Base-by-base conservation (phyloP, 1,284 basidiomycete species). In the Inonotus obliquus region DNA sequence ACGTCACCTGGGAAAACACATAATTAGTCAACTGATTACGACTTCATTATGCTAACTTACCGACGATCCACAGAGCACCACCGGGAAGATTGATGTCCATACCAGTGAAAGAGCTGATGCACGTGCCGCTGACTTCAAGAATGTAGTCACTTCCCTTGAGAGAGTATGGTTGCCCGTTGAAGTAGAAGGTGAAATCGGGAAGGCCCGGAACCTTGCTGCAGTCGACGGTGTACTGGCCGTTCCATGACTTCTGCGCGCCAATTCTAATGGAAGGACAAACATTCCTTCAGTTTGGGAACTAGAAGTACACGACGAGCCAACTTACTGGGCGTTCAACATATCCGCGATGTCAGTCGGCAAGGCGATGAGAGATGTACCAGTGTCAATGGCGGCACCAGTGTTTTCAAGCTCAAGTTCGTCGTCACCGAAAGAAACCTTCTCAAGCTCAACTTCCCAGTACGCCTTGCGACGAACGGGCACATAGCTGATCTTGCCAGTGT, bases 361-460 rank as follows among this genome's bases (percentile, higher is more conserved):
- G 56, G 88, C 94, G 67, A 97, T 96, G 64, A 96, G 80, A 13
- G 92, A 94, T 57, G 94, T 96, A 61, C 94, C 95, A 35, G 96
- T 98, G 74, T 98, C 96, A 68, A 98, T 98, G 56, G 95, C 96
- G 68, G 96, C 96, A 57, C 96, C 94, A 59, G 94, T 94, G 77
- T 86, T 89, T 68, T 95, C 91, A 17, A 96, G 82, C 68, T 95
- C 91, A 47, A 96, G 82, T 54, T 80, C 82, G 57, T 96, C 96
- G 56, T 89, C 82, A 61, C 94, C 96, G 64, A 98, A 95, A 5
- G 77, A 72, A 62, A 98, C 84, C 73, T 88, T 88, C 76, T 93
- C 82, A 27, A 99, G 86, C 74, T 96, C 94, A 61, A 98, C 94
- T 74, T 98, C 94, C 97, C 97, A 99, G 80, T 99, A 99, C 6